These are phyloP conservation scores for Wilcoxina mikolae DNA, from an alignment of 495 filamentous ascomycete genomes.

Conservation along the genomic window DNA sequence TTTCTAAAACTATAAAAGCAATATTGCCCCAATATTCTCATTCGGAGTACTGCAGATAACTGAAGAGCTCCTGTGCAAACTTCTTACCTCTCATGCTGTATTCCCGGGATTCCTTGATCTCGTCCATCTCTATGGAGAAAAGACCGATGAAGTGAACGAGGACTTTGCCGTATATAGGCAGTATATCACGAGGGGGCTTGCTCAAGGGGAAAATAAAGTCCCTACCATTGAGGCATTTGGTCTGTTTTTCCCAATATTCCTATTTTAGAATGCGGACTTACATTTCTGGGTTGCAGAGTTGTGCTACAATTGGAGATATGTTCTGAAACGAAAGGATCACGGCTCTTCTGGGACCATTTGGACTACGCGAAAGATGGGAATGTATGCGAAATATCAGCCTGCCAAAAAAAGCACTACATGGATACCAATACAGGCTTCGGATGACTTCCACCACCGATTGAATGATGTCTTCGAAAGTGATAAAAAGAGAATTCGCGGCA, in stretches of 20 bases:
- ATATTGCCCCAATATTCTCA: background rate
- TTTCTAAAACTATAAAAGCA: background rate
- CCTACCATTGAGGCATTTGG: background rate
- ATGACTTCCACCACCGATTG: background rate
- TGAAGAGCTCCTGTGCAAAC: background rate
- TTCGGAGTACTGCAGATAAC: background rate
- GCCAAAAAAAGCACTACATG: conserved; percentile 4
- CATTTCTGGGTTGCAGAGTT: background rate
- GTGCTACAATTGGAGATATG: background rate
- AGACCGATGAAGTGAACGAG: conserved; percentile 8
- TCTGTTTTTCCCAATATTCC: background rate
- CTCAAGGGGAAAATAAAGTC: no score
- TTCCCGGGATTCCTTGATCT: conserved; percentile 13
- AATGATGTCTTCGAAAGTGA: background rate
- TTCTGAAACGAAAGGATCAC: background rate
- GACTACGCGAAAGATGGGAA: conserved; percentile 12
- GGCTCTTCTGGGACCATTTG: background rate
- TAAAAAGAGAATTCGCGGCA: background rate
- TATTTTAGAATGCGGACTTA: background rate
- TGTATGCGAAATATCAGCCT: conserved; percentile 11
- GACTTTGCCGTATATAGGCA: conserved; percentile 9
- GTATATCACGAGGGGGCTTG: conserved; percentile 3
- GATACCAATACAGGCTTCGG: conserved; percentile 12
- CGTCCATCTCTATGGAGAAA: conserved; percentile 12
- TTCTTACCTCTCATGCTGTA: conserved; percentile 8